These are phyloP conservation scores for Cladosporium cucumerinum DNA, from an alignment of 2,329 filamentous ascomycete genomes.

Conservation along the genomic window DNA sequence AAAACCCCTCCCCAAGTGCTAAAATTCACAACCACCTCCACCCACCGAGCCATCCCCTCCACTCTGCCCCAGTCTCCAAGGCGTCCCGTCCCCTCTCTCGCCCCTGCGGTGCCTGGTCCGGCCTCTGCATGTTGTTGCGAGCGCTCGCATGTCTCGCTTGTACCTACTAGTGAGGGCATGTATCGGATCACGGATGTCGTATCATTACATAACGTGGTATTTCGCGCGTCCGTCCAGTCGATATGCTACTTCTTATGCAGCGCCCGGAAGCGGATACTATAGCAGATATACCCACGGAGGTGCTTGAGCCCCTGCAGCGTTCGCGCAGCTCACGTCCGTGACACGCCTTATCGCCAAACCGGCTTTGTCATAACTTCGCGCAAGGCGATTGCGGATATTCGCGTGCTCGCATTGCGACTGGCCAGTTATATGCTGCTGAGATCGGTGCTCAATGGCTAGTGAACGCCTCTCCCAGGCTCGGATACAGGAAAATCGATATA, in stretches of 20 bases:
- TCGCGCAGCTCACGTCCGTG: not conserved
- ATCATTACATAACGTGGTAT: not conserved
- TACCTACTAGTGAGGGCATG: not conserved
- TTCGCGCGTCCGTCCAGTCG: not conserved
- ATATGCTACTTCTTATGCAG: not conserved
- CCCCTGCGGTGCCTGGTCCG: not conserved
- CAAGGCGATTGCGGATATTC: not conserved
- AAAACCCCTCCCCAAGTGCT: slow-evolving; percentile 7
- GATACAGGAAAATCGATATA: slow-evolving; percentile 1
- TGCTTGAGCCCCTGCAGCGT: not conserved
- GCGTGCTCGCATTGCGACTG: not conserved
- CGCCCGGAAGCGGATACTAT: not conserved
- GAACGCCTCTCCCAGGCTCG: not conserved
- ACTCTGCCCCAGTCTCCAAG: not conserved
- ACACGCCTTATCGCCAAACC: not conserved
- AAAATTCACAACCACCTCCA: not conserved
- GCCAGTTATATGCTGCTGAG: not conserved
- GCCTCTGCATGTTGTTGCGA: not conserved
- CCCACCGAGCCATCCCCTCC: not conserved
- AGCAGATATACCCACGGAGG: not conserved
- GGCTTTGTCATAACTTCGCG: not conserved
- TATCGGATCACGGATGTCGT: not conserved
- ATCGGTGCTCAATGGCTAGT: not conserved
- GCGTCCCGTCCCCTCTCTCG: not conserved
- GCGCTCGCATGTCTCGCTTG: not conserved